Evolutionary conservation across 495 filamentous ascomycete species (phyloP).

Genomic region (Aspergillus mulundensis): DNA sequence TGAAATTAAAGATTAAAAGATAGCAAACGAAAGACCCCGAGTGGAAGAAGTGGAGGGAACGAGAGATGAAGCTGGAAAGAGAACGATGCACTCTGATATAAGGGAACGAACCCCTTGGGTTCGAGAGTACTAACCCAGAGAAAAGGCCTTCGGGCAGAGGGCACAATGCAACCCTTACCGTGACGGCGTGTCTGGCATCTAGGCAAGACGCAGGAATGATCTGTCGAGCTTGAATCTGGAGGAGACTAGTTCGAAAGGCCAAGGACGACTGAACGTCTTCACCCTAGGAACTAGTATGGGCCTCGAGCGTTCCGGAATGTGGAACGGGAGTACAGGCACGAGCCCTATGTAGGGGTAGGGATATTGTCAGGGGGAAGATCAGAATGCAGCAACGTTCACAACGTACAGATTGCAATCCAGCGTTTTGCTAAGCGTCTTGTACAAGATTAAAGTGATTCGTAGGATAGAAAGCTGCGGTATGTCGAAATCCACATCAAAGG

Average conservation of each 20-base stretch:
- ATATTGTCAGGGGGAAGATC: conserved; percentile 39
- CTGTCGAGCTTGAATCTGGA: conserved; percentile 37
- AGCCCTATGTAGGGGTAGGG: conserved; percentile 45
- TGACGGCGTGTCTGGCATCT: conserved; percentile 56
- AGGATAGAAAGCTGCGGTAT: conserved; percentile 12
- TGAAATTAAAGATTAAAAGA: conserved; percentile 23
- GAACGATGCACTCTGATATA: conserved; percentile 24
- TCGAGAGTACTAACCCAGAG: conserved; percentile 46
- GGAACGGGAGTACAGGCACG: conserved; percentile 42
- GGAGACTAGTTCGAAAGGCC: conserved; percentile 48
- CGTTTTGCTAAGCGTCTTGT: conserved; percentile 24
- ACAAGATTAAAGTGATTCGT: conserved; percentile 15
- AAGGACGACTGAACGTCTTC: conserved; percentile 72
- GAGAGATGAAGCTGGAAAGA: conserved; percentile 17
- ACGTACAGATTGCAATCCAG: conserved; percentile 38
- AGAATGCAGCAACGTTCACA: conserved; percentile 29
- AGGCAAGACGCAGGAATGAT: conserved; percentile 51
- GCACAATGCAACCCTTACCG: conserved; percentile 61
- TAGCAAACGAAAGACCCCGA: conserved; percentile 10
- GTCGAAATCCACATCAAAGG: conserved; percentile 26
- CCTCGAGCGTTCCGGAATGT: conserved; percentile 51
- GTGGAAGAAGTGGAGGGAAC: conserved; percentile 4
- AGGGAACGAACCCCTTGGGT: conserved; percentile 21
- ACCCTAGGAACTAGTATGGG: conserved; percentile 44
- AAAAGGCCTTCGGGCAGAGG: conserved; percentile 46